These are phyloP conservation scores for Pontederia crassipes DNA, from an alignment of 176 grass and related monocot genomes.

Conservation along the genomic window DNA sequence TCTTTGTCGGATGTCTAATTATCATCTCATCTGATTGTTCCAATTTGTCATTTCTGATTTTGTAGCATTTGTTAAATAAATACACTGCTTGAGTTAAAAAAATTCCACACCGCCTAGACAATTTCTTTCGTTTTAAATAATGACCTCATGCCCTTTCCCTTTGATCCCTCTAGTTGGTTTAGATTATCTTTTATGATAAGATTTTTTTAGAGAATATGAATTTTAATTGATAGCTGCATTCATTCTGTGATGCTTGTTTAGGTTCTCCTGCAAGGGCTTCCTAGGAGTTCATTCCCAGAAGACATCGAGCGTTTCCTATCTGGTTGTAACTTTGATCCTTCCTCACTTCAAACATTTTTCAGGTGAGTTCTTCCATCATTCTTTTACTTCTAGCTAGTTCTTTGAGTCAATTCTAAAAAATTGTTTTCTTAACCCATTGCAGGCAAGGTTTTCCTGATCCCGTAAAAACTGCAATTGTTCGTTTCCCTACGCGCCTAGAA, in stretches of 20 bases:
- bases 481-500: conserved; percentile 49
- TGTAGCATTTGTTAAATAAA: no score
- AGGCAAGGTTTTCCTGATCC: conserved; percentile 47
- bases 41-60: no score
- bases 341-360: conserved; percentile 44
- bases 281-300: conserved; percentile 41
- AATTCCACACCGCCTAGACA: no score
- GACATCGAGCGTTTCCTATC: conserved; percentile 77
- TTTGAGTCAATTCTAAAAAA: neutral
- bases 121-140: no score
- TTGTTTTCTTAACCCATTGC: conserved; percentile 12
- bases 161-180: no score
- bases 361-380: conserved; percentile 22
- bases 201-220: no score
- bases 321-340: conserved; percentile 55
- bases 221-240: neutral
- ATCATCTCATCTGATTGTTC: no score
- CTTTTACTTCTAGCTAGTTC: conserved; percentile 12
- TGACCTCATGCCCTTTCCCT: no score
- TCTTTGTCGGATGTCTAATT: no score
- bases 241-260: conserved; percentile 17
- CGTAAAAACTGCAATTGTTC: conserved; percentile 49
- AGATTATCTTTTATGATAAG: no score
- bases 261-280: conserved; percentile 80
- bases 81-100: no score